Percentiles rank a stretch among this genome's conserved stretches.
Conservation (phyloP, 345 rosid species). For the Orychophragmus violaceus region DNA sequence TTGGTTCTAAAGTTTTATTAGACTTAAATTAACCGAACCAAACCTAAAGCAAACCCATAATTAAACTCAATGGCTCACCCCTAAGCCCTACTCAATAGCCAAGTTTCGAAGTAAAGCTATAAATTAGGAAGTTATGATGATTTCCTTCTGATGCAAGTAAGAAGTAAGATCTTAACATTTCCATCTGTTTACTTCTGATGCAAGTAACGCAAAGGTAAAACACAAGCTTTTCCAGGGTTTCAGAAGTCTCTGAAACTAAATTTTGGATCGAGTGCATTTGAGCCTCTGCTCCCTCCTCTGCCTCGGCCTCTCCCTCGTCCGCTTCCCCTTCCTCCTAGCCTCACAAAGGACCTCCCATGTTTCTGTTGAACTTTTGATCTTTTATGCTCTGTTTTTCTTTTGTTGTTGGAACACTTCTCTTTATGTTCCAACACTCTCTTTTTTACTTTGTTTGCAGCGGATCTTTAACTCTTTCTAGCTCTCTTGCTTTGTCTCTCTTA, state of each 20-base stretch:
- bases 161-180: not conserved
- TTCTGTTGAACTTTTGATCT: too few species aligned
- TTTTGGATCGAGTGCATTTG: slow-evolving; percentile 28
- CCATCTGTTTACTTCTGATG: not conserved
- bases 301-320: slow-evolving; percentile 56
- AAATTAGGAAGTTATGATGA: not conserved
- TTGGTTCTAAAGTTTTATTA: too few species aligned
- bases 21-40: too few species aligned
- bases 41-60: too few species aligned
- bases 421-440: too few species aligned
- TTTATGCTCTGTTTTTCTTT: too few species aligned
- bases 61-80: too few species aligned
- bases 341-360: slow-evolving; percentile 70
- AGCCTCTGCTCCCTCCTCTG: slow-evolving; percentile 42
- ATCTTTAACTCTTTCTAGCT: too few species aligned
- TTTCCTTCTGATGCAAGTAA: not conserved
- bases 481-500: too few species aligned
- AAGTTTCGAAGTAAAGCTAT: not conserved
- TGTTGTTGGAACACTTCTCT: too few species aligned
- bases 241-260: slow-evolving; percentile 31
- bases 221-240: not conserved
- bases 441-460: too few species aligned
- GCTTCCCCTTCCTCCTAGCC: slow-evolving; percentile 57
- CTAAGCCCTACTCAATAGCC: too few species aligned
- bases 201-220: not conserved